Evolutionary conservation across 202 grass and related monocot species (phyloP).

Genomic region (Panicum hallii): DNA sequence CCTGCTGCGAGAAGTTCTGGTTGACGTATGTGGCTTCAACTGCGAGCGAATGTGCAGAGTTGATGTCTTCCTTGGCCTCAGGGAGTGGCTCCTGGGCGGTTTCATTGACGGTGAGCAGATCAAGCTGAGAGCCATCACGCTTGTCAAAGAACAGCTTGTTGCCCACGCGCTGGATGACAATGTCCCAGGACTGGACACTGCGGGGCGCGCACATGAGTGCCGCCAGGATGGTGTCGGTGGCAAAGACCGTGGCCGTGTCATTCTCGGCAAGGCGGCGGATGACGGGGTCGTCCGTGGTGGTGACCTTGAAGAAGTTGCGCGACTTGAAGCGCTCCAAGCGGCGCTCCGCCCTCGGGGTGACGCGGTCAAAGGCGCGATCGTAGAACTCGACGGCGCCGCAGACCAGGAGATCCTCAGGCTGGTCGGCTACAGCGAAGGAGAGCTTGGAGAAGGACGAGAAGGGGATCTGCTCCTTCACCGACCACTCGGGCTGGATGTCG

Average conservation of each 20-base stretch:
- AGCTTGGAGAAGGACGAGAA: conserved; percentile 98
- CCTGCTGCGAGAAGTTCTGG: conserved; percentile 98
- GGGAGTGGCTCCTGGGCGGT: conserved; percentile 84
- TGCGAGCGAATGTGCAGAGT: conserved; percentile 69
- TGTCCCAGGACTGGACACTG: conserved; percentile 80
- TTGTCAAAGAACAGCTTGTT: conserved; percentile 99
- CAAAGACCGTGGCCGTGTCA: conserved; percentile 85
- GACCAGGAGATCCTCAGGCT: conserved; percentile 85
- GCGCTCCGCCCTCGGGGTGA: conserved; percentile 82
- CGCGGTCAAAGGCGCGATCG: conserved; percentile 77
- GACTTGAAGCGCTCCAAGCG: conserved; percentile 90
- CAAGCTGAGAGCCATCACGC: conserved; percentile 86
- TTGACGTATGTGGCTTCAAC: conserved; percentile 96
- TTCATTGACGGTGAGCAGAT: conserved; percentile 86
- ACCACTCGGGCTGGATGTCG: conserved; percentile 97
- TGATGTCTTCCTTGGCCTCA: conserved; percentile 94
- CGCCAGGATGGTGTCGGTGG: conserved; percentile 81
- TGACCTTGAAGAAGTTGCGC: conserved; percentile 87
- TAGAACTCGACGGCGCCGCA: conserved; percentile 87
- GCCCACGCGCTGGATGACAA: conserved; percentile 88
- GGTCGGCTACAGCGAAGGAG: conserved; percentile 82
- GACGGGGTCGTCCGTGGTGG: conserved; percentile 87
- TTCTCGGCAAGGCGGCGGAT: conserved; percentile 89
- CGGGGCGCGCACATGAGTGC: conserved; percentile 90
- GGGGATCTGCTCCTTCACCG: conserved; percentile 94